These are phyloP conservation scores for Phlegmacium glaucopus DNA, from an alignment of 768 basidiomycete genomes.

Conservation along the genomic window DNA sequence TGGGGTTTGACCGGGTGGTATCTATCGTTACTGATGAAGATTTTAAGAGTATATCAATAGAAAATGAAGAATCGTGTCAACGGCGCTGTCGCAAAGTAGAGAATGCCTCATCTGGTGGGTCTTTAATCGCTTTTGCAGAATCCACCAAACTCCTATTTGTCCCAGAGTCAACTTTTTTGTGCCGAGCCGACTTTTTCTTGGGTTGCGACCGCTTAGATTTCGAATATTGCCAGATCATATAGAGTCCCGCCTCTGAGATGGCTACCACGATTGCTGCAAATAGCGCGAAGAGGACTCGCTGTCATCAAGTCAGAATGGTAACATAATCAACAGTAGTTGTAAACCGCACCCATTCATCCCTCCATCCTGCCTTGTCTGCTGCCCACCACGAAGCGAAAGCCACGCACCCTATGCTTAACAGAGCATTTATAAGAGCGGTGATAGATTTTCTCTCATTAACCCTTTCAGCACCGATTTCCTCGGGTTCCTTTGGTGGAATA, in stretches of 20 bases:
- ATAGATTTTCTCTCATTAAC: constrained; percentile 62
- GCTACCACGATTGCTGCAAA: constrained; percentile 64
- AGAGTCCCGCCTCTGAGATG: constrained; percentile 64
- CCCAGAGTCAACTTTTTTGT: constrained; percentile 37
- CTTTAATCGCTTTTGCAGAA: constrained; percentile 6
- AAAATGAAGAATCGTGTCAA: constrained; percentile 10
- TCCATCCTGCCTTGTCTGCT: constrained; percentile 59
- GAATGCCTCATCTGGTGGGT: constrained; percentile 7
- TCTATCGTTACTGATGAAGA: constrained; percentile 58
- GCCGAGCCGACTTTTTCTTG: constrained; percentile 18
- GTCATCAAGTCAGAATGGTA: constrained; percentile 5
- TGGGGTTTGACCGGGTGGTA: constrained; percentile 90
- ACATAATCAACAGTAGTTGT: background rate
- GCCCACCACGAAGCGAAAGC: constrained; percentile 75
- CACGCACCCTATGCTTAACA: constrained; percentile 65
- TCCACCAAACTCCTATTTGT: constrained; percentile 3
- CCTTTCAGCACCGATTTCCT: constrained; percentile 42
- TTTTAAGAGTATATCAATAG: constrained; percentile 43
- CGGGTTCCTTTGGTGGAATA: constrained; percentile 40
- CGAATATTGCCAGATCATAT: constrained; percentile 64
- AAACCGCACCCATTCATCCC: constrained; percentile 68
- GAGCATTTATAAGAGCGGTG: constrained; percentile 64
- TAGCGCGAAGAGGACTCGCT: constrained; percentile 64
- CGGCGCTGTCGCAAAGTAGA: constrained; percentile 28
- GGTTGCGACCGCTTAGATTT: constrained; percentile 14